Percentiles rank a stretch among this genome's conserved stretches.
Conservation (phyloP, 352 stramenopile species). For the Phytophthora fragariae region DNA sequence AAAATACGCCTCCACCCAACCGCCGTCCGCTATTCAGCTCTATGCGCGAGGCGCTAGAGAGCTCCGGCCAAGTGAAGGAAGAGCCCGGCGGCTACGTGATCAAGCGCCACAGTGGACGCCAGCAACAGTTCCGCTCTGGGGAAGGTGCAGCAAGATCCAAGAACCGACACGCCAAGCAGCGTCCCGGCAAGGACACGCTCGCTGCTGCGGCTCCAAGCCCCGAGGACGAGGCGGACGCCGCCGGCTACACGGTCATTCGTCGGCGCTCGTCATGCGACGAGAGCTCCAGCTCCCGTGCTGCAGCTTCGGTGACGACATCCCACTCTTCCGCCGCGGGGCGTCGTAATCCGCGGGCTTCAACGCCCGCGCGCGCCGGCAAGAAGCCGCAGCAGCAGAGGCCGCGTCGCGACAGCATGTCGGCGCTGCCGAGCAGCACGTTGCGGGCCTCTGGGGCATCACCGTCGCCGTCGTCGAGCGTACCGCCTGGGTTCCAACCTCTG, state of each 20-base stretch:
- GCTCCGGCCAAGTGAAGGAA: slow-evolving; percentile 44
- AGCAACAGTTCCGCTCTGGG: slow-evolving; percentile 18
- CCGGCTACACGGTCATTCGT: slow-evolving; percentile 66
- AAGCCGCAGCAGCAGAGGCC: slow-evolving; percentile 26
- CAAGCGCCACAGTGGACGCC: slow-evolving; percentile 33
- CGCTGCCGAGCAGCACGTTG: slow-evolving; percentile 23
- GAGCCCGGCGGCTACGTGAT: slow-evolving; percentile 48
- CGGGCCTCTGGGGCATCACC: slow-evolving; percentile 12
- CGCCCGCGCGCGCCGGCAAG: slow-evolving; percentile 16
- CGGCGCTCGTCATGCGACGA: slow-evolving; percentile 44
- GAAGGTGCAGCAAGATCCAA: slow-evolving; percentile 17
- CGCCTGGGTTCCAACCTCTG: slow-evolving; percentile 35
- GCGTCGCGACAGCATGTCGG: slow-evolving; percentile 29
- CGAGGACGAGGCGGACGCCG: slow-evolving; percentile 44
- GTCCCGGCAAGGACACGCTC: slow-evolving; percentile 4
- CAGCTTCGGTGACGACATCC: neutral
- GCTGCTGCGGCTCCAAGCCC: slow-evolving; percentile 3
- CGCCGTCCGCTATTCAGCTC: slow-evolving; percentile 50
- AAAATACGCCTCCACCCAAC: slow-evolving; percentile 13
- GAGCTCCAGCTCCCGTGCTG: slow-evolving; percentile 5
- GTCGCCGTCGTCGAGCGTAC: slow-evolving; percentile 25
- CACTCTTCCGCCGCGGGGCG: slow-evolving; percentile 5
- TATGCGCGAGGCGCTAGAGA: slow-evolving; percentile 54
- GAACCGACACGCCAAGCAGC: slow-evolving; percentile 24
- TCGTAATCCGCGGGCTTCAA: slow-evolving; percentile 27